Evolutionary conservation across 192 early-diverging fungal species (phyloP).

Genomic region (Coemansia sp.): DNA sequence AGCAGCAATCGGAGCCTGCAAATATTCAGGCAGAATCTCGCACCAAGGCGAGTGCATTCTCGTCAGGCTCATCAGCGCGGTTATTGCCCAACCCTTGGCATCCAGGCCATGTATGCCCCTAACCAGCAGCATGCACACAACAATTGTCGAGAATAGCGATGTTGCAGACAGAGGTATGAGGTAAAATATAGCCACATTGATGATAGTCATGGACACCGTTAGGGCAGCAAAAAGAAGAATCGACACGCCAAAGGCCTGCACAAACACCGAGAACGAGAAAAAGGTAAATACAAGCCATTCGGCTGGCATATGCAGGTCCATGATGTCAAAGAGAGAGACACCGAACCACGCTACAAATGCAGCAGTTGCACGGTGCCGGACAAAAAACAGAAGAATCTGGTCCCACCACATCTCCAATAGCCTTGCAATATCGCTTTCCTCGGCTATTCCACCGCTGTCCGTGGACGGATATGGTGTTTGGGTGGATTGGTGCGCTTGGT

Average conservation of each 20-base stretch:
- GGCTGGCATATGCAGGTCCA: conserved; percentile 44
- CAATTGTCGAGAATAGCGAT: conserved; percentile 41
- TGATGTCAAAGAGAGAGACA: conserved; percentile 36
- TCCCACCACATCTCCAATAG: conserved; percentile 37
- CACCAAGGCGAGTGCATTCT: conserved; percentile 47
- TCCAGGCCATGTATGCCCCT: conserved; percentile 48
- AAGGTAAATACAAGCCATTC: conserved; percentile 55
- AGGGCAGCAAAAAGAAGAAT: conserved; percentile 40
- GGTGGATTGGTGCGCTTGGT: neutral
- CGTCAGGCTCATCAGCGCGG: conserved; percentile 38
- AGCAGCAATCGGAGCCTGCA: conserved; percentile 48
- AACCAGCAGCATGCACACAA: conserved; percentile 54
- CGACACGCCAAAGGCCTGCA: conserved; percentile 54
- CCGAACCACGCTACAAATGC: conserved; percentile 37
- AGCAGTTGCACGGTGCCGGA: conserved; percentile 40
- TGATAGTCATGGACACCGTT: conserved; percentile 34
- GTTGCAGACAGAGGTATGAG: conserved; percentile 29
- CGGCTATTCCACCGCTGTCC: neutral
- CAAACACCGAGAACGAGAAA: conserved; percentile 55
- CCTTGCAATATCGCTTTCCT: conserved; percentile 20
- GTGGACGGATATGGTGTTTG: neutral
- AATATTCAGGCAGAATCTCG: conserved; percentile 38
- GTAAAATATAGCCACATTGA: conserved; percentile 42
- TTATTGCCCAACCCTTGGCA: conserved; percentile 43
- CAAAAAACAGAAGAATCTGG: conserved; percentile 33